phyloP scores from a whole-genome alignment of 371 early-diverging fungal genomes.

The Mortierella sp. region DNA sequence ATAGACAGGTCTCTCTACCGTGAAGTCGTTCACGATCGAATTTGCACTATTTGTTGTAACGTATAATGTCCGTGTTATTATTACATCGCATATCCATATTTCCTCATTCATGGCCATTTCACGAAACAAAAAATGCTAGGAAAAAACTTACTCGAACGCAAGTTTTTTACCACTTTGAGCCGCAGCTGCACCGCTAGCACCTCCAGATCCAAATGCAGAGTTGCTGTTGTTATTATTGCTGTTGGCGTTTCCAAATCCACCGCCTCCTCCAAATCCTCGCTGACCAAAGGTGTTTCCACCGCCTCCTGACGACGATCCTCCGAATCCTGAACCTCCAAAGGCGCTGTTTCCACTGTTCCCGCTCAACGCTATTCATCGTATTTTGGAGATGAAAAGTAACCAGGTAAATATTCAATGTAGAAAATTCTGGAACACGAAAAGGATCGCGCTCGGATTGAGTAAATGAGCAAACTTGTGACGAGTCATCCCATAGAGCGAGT shows the following conservation, averaged over 20 bases:
- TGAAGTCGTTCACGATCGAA: constrained; percentile 61
- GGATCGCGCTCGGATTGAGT: neutral
- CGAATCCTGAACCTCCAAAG: constrained; percentile 25
- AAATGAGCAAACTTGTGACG: neutral
- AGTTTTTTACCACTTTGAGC: constrained; percentile 32
- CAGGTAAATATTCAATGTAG: neutral
- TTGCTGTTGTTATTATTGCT: constrained; percentile 20
- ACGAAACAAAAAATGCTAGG: neutral
- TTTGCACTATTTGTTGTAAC: constrained; percentile 46
- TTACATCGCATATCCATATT: neutral
- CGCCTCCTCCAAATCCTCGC: constrained; percentile 19
- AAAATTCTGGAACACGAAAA: neutral
- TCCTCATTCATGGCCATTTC: neutral
- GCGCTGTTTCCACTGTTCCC: constrained; percentile 43
- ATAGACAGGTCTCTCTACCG: constrained; percentile 65
- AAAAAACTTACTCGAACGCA: constrained; percentile 35
- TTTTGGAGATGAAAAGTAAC: neutral
- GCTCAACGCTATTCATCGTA: constrained; percentile 21
- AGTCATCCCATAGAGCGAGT: neutral
- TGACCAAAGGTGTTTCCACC: constrained; percentile 32
- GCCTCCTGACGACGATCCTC: constrained; percentile 45
- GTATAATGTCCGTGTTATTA: too few relatives aligned
- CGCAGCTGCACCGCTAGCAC: constrained; percentile 14
- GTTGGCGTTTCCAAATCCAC: constrained; percentile 22
- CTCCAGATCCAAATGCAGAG: constrained; percentile 17